These are phyloP conservation scores for Tylopilus intermedius DNA, from an alignment of 768 basidiomycete species.

Conservation along the genomic window DNA sequence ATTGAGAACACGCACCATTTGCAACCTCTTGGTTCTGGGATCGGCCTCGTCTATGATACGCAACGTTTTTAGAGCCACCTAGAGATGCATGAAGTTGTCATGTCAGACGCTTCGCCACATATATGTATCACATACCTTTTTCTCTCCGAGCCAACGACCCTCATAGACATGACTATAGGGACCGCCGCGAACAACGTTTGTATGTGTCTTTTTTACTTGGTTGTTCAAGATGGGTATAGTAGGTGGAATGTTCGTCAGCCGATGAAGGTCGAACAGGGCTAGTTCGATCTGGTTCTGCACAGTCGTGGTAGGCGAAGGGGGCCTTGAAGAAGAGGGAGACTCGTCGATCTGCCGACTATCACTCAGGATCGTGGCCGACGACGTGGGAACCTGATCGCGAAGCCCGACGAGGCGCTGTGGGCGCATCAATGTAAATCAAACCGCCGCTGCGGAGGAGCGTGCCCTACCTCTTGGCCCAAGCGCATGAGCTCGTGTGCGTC, in stretches of 20 bases:
- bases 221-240: constrained; percentile 49
- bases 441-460: neutral
- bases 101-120: neutral
- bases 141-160: constrained; percentile 51
- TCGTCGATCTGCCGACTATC: constrained; percentile 18
- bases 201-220: constrained; percentile 39
- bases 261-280: constrained; percentile 45
- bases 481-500: constrained; percentile 48
- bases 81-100: neutral
- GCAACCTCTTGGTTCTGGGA: constrained; percentile 39
- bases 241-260: constrained; percentile 49
- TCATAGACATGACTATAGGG: constrained; percentile 51
- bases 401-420: constrained; percentile 24
- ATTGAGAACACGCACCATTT: constrained; percentile 14
- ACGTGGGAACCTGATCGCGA: neutral
- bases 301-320: constrained; percentile 22
- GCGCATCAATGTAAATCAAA: neutral
- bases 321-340: constrained; percentile 19
- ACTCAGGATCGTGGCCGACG: constrained; percentile 16
- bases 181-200: constrained; percentile 45
- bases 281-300: constrained; percentile 39
- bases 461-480: constrained; percentile 43
- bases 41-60: constrained; percentile 43
- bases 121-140: constrained; percentile 36
- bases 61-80: constrained; percentile 58